phyloP scores from a whole-genome alignment of 108 stramenopile genomes.

The Stephanodiscus triporus region DNA sequence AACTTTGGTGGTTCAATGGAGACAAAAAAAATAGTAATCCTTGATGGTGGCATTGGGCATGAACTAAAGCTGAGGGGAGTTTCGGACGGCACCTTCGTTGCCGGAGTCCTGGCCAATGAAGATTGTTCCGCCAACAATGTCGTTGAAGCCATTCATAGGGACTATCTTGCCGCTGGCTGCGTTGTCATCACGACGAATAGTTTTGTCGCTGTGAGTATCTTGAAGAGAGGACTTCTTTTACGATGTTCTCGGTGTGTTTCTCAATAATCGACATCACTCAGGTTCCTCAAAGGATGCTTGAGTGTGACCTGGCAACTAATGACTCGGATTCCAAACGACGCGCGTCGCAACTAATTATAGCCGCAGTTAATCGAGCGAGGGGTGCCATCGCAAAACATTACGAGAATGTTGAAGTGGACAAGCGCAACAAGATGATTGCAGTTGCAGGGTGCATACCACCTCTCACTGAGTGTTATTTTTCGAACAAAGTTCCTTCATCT shows the following conservation, averaged over 20 bases:
- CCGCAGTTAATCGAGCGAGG: constrained; percentile 46
- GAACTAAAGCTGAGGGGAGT: constrained; percentile 47
- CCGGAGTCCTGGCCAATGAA: constrained; percentile 52
- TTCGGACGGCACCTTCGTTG: constrained; percentile 43
- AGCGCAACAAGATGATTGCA: constrained; percentile 29
- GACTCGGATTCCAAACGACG: constrained; percentile 11
- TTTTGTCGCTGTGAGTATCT: constrained; percentile 39
- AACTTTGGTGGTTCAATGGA: neutral
- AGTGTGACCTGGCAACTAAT: constrained; percentile 36
- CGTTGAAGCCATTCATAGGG: constrained; percentile 40
- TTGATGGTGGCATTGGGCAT: constrained; percentile 54
- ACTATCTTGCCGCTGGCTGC: constrained; percentile 47
- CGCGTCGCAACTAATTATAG: constrained; percentile 28
- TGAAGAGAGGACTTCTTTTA: neutral
- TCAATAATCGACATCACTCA: neutral
- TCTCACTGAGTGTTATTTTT: constrained; percentile 51
- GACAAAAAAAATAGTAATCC: neutral
- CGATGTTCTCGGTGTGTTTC: neutral
- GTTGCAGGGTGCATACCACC: constrained; percentile 54
- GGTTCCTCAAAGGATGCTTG: constrained; percentile 41
- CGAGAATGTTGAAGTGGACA: neutral
- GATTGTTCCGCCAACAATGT: constrained; percentile 6
- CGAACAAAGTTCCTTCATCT: constrained; percentile 31
- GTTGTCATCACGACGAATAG: constrained; percentile 54
- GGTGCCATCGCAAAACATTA: constrained; percentile 26